Conservation (phyloP, 176 grass and related monocot species). For the Oryza brachyantha region DNA sequence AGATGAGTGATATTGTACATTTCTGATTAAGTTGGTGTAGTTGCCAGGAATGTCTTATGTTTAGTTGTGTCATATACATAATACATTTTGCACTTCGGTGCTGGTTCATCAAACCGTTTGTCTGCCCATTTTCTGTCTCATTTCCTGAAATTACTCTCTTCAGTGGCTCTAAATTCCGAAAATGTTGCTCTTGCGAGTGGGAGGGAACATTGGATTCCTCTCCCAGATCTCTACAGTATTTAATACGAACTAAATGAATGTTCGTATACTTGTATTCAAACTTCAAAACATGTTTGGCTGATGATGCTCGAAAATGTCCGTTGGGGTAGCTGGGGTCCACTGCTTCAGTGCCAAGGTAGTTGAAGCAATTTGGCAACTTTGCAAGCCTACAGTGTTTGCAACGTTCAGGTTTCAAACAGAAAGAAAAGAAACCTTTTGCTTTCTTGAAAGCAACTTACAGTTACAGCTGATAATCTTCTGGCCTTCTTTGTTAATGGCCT, state of each 20-base stretch:
- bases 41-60: conserved; percentile 13
- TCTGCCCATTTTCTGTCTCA: not conserved
- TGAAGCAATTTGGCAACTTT: not conserved
- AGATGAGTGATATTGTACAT: conserved; percentile 36
- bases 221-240: conserved; percentile 1
- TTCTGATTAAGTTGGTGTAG: conserved; percentile 12
- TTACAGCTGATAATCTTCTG: not conserved
- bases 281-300: conserved; percentile 32
- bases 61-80: conserved; percentile 13
- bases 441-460: conserved; percentile 18
- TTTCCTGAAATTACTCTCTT: not conserved
- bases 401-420: not conserved
- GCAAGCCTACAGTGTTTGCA: not conserved
- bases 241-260: not conserved
- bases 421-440: not conserved
- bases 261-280: conserved; percentile 23
- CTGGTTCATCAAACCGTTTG: not conserved
- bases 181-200: not conserved
- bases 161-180: not conserved
- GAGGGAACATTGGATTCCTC: conserved; percentile 7
- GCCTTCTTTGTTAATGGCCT: too few species aligned
- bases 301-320: not conserved
- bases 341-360: not conserved
- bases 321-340: conserved; percentile 22
- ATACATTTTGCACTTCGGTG: conserved; percentile 5